Conservation (phyloP, 345 rosid species). For the Combretum micranthum region DNA sequence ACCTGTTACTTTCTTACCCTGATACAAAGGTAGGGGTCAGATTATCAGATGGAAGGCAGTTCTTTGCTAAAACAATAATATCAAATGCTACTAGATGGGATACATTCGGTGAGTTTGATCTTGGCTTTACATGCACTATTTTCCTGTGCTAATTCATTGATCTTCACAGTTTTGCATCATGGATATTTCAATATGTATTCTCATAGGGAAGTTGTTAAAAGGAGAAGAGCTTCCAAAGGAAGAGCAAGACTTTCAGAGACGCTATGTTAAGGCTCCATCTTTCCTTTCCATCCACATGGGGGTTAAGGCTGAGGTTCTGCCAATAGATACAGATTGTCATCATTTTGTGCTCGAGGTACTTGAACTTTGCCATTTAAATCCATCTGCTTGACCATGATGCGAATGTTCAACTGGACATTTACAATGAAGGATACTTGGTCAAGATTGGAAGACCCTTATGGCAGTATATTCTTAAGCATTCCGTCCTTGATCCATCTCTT, state of each 20-base stretch:
- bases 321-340: constrained; percentile 87
- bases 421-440: constrained; percentile 58
- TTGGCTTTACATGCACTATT: background rate
- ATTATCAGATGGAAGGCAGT: constrained; percentile 79
- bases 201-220: constrained; percentile 76
- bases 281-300: constrained; percentile 98
- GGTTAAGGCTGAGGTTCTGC: constrained; percentile 76
- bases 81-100: constrained; percentile 99
- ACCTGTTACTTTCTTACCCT: background rate
- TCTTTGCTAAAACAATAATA: constrained; percentile 65
- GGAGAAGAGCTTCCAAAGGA: constrained; percentile 79
- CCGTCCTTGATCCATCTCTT: constrained; percentile 84
- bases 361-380: constrained; percentile 5
- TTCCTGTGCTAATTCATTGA: background rate
- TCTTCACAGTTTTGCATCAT: constrained; percentile 1
- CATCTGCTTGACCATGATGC: background rate
- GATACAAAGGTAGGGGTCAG: constrained; percentile 70
- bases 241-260: constrained; percentile 82
- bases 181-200: background rate
- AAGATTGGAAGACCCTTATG: constrained; percentile 74
- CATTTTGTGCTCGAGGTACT: constrained; percentile 91
- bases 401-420: background rate
- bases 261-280: constrained; percentile 92
- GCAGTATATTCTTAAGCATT: constrained; percentile 94
- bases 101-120: constrained; percentile 73